Evolutionary conservation across 352 stramenopile species (phyloP), one percentile per base, ranked within the genome.

Genomic region (Phytopythium sindhum): DNA sequence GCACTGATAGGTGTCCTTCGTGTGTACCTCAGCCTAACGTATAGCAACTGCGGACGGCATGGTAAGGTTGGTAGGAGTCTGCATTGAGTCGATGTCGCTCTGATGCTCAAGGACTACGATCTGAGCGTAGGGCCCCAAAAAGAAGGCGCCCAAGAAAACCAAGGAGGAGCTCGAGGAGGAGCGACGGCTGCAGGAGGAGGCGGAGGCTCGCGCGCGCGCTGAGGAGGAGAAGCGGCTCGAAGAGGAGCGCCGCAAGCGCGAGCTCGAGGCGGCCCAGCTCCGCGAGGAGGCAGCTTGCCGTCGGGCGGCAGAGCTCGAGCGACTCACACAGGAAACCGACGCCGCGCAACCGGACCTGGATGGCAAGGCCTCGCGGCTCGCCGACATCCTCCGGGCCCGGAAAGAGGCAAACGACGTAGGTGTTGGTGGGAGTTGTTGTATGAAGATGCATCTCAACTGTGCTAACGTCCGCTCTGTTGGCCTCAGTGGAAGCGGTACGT

Each of bases 81-180:
- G 10, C 33, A 12, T 39, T 11, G 33, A 39, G 33, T 39, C 33
- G 5, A 39, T 23, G 2, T 1, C n/a, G 44, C 44, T 2, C n/a
- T 29, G 21, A 6, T 51, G 44, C n/a, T n/a, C n/a, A n/a, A 51
- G 9, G 8, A n/a, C 45, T 33, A 23, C 23, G 47, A 42, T 35
- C 15, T 15, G 26, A 42, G 44, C 17, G 41, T 21, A 93, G 85
- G 69, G 74, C 28, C 85, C 81, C 8, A 94, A 94, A 69, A 91
- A 90, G 75, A 91, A 94, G 64, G 75, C 77, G 19, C 82, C 83
- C 7, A 92, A 94, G 64, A 92, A 91, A 66, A 87, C 74, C 72
- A 92, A 92, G 60, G 82, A 90, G 60, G 73, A 93, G 72, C 78
- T 91, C 42, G 82, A 91, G 64, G 82, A 91, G 71, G 82, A 93